Evolutionary conservation across 371 early-diverging fungal genomes (phyloP), one percentile per base, ranked within the genome.

Genomic region (Rhizopus sp.): DNA sequence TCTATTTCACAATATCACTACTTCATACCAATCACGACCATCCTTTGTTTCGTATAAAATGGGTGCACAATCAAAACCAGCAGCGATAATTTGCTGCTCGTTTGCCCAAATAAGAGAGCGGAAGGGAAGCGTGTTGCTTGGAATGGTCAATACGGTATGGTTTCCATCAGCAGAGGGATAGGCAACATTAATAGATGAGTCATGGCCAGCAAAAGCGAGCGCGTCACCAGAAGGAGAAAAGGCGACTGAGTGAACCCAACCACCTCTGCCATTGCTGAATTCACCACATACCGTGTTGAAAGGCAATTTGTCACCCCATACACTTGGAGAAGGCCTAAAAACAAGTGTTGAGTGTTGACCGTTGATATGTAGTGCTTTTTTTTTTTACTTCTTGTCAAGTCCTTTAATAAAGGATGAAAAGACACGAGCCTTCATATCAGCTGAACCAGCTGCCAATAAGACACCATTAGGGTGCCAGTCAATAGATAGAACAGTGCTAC

Each of bases 381-480:
- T n/a, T n/a, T 15, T 54, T 63, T 65, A 89, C 90, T 92, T 96
- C 60, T 89, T 82, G 69, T 97, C 97, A 33, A 95, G 83, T 6
- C 95, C 95, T 76, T 97, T 97, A 72, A 97, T 89, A 68, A 80
- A 96, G 1, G 96, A 95, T 4, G 97, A 96, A 54, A 96, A 93
- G 15, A 98, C 97, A 38, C 97, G 90, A 13, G 93, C 93, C 79
- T 93, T 95, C 91, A 92, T 93, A 63, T 98, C 98, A 23, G 98
- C 88, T 51, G 92, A 88, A 30, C 96, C 98, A 50, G 91, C 91
- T n/a, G 93, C 97, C 47, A 98, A 70, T 42, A 96, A 77, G 33
- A 97, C 88, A 68, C 92, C 95, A 78, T 96, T 94, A 16, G 98
- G 96, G 70, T 98, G 99, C 99, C 99, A 98, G 57, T 90, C 94